These are phyloP conservation scores for Xerocomus spinulosus DNA, from an alignment of 768 basidiomycete species.

Conservation along the genomic window DNA sequence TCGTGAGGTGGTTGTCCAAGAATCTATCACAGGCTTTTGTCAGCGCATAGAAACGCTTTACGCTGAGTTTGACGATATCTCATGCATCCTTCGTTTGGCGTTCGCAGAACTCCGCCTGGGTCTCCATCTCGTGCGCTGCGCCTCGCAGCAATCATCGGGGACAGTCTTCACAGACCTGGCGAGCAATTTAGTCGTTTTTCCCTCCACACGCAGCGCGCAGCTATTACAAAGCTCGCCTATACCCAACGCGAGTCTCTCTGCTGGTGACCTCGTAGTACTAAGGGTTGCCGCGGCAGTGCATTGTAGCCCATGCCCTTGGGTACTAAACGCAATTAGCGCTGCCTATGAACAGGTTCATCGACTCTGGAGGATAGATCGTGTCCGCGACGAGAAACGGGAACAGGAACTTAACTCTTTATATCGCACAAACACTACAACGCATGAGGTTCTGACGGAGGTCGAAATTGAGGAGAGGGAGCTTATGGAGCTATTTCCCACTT, in stretches of 20 bases:
- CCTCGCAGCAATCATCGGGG: conserved; percentile 19
- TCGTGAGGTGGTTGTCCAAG: conserved; percentile 72
- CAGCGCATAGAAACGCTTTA: conserved; percentile 69
- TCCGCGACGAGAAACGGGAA: conserved; percentile 60
- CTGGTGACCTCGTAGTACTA: conserved; percentile 36
- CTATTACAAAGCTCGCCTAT: conserved; percentile 29
- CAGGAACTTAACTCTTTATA: conserved; percentile 73
- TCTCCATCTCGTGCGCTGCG: conserved; percentile 47
- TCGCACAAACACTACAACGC: conserved; percentile 51
- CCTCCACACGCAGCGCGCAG: conserved; percentile 43
- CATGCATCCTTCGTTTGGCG: conserved; percentile 58
- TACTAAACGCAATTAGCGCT: conserved; percentile 34
- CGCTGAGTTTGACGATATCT: conserved; percentile 67
- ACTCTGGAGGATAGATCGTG: conserved; percentile 83
- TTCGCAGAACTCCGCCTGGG: conserved; percentile 69
- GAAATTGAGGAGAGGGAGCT: conserved; percentile 85
- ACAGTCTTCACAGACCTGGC: conserved; percentile 21
- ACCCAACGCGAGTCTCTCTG: conserved; percentile 9
- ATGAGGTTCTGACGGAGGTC: conserved; percentile 58
- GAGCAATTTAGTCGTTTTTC: conserved; percentile 48
- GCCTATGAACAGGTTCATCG: conserved; percentile 66
- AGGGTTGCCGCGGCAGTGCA: conserved; percentile 38
- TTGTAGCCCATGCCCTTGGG: conserved; percentile 17
- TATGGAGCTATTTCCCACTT: conserved; percentile 78
- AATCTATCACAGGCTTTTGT: conserved; percentile 71